Conservation (phyloP, 768 basidiomycete species). For the Boletus barrowsii region DNA sequence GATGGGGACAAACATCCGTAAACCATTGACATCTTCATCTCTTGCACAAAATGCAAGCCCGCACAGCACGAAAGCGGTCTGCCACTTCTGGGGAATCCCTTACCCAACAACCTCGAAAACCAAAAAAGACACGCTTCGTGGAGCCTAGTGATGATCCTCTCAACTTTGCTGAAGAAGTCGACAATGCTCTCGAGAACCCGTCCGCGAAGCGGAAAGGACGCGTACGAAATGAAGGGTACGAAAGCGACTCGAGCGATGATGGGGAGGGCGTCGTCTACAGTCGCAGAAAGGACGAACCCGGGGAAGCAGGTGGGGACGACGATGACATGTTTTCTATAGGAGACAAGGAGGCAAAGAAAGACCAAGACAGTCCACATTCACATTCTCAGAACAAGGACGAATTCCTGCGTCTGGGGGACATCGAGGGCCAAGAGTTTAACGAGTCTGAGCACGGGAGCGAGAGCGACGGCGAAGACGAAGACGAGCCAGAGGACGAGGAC, state of each 20-base stretch:
- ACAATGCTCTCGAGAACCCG: conserved; percentile 67
- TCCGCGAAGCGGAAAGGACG: conserved; percentile 62
- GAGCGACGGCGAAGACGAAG: conserved; percentile 42
- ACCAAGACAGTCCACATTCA: conserved; percentile 37
- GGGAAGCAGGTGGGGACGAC: conserved; percentile 61
- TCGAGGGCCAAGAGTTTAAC: conserved; percentile 93
- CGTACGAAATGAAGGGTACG: conserved; percentile 85
- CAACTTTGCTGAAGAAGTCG: conserved; percentile 77
- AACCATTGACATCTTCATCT: conserved; percentile 9
- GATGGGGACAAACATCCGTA: conserved; percentile 18
- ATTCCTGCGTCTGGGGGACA: conserved; percentile 86
- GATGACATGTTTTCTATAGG: conserved; percentile 79
- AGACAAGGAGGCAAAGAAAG: conserved; percentile 53
- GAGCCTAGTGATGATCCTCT: conserved; percentile 73
- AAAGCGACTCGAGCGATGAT: conserved; percentile 92
- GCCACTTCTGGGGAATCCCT: conserved; percentile 37
- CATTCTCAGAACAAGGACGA: conserved; percentile 59
- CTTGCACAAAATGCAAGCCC: conserved; percentile 33
- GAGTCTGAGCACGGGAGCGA: conserved; percentile 34
- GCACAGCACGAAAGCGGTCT: conserved; percentile 42
- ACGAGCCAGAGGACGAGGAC: conserved; percentile 64
- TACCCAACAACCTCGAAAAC: conserved; percentile 23
- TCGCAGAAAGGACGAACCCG: conserved; percentile 54
- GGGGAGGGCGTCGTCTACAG: conserved; percentile 92
- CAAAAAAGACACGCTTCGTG: conserved; percentile 76